Conservation (phyloP, 768 basidiomycete genomes). For the Paxillus rubicundulus region DNA sequence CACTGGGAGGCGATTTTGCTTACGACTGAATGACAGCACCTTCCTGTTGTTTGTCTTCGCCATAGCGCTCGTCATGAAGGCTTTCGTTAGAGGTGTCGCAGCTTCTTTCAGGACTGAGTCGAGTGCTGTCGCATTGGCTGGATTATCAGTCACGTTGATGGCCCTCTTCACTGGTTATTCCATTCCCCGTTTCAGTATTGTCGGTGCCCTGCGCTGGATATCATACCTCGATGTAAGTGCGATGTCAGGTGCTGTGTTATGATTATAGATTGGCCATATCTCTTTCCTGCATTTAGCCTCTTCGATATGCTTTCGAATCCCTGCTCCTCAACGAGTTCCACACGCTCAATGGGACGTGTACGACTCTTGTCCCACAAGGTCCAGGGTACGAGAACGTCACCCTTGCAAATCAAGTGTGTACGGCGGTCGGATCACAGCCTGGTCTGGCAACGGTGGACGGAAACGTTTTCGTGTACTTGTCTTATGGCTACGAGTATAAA, state of each 20-base stretch:
- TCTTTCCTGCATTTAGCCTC: constrained; percentile 27
- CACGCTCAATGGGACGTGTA: constrained; percentile 35
- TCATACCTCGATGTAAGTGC: constrained; percentile 23
- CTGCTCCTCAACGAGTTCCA: constrained; percentile 51
- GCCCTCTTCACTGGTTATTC: constrained; percentile 43
- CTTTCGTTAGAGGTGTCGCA: constrained; percentile 67
- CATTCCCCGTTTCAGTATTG: constrained; percentile 21
- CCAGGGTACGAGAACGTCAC: constrained; percentile 34
- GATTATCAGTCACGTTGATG: constrained; percentile 35
- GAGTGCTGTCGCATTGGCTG: constrained; percentile 40
- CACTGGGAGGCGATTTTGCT: constrained; percentile 31
- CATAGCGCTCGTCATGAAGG: constrained; percentile 64
- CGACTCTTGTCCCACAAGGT: constrained; percentile 32
- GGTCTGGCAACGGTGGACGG: constrained; percentile 43
- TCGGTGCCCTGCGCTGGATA: constrained; percentile 17
- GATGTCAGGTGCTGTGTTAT: constrained; percentile 33
- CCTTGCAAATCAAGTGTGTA: constrained; percentile 42
- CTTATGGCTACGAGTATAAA: constrained; percentile 25
- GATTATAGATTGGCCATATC: constrained; percentile 31
- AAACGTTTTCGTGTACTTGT: constrained; percentile 36
- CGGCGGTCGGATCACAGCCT: constrained; percentile 38
- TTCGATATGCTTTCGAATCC: constrained; percentile 24
- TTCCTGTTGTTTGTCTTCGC: constrained; percentile 53
- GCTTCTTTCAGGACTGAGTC: constrained; percentile 53
- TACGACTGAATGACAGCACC: constrained; percentile 45